Conservation (phyloP, 176 grass and related monocot species). For the Chrysopogon serrulatus region DNA sequence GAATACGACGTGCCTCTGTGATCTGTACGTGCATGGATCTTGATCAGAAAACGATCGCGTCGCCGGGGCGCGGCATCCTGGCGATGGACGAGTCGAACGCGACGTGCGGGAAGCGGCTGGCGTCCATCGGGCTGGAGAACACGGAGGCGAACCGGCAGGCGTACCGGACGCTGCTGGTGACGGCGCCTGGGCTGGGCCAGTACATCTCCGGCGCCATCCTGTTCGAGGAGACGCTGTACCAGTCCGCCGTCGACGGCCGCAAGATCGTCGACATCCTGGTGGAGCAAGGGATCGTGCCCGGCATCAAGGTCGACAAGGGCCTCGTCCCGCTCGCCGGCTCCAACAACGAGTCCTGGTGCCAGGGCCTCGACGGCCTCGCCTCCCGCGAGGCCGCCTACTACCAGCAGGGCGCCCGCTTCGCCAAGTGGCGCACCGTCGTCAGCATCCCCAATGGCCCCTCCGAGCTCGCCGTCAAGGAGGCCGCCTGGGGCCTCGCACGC, state of each 20-base stretch:
- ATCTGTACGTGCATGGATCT: too few relatives aligned
- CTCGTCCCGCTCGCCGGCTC: conserved; percentile 77
- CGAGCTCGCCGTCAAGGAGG: conserved; percentile 64
- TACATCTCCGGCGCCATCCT: conserved; percentile 80
- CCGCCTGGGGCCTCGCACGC: conserved; percentile 63
- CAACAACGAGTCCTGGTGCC: conserved; percentile 88
- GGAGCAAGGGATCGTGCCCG: conserved; percentile 48
- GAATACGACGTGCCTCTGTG: too few relatives aligned
- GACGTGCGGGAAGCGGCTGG: conserved; percentile 70
- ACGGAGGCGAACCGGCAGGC: conserved; percentile 66
- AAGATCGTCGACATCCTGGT: conserved; percentile 64
- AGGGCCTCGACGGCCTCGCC: conserved; percentile 79
- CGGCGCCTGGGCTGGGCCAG: conserved; percentile 36
- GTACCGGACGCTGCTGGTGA: conserved; percentile 60
- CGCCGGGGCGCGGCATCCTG: conserved; percentile 69
- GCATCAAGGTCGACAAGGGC: conserved; percentile 88
- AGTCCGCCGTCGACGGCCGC: conserved; percentile 58
- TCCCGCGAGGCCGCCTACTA: conserved; percentile 63
- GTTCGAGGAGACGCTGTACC: conserved; percentile 84
- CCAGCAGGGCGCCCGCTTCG: conserved; percentile 56
- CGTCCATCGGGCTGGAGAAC: conserved; percentile 73
- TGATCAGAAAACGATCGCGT: conserved; percentile 81
- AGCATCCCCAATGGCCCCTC: conserved; percentile 78
- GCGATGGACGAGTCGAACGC: conserved; percentile 81
- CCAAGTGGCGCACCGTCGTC: conserved; percentile 81